Percentiles rank a stretch among this genome's conserved stretches.
Evolutionary conservation across 495 filamentous ascomycete genomes (phyloP).

Genomic region (Neurospora sp.): DNA sequence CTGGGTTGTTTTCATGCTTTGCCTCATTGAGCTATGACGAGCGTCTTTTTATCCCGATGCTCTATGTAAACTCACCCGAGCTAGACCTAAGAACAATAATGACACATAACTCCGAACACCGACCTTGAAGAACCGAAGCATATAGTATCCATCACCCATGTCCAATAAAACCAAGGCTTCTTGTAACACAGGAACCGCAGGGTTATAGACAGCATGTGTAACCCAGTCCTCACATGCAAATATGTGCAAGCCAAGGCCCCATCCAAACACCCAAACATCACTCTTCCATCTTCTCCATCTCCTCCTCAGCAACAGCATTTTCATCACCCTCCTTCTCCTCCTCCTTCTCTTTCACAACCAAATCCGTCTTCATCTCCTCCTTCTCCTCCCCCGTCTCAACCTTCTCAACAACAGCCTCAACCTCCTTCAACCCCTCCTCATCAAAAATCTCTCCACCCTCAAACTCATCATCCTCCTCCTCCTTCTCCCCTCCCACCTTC

Average conservation of each 20-base stretch:
- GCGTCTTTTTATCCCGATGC: background rate
- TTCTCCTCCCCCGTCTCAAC: background rate
- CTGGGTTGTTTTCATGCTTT: background rate
- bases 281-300: background rate
- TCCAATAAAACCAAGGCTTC: background rate
- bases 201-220: background rate
- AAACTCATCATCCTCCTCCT: slow-evolving; percentile 8
- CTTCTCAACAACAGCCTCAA: slow-evolving; percentile 6
- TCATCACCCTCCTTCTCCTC: background rate
- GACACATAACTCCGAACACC: background rate
- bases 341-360: background rate
- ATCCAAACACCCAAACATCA: background rate
- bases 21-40: background rate
- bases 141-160: background rate
- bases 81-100: background rate
- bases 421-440: slow-evolving; percentile 11
- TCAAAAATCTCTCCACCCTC: slow-evolving; percentile 11
- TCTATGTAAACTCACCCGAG: background rate
- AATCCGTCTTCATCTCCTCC: slow-evolving; percentile 1
- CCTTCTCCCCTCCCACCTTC: slow-evolving; percentile 1
- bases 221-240: background rate
- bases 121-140: background rate
- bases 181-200: background rate
- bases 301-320: slow-evolving; percentile 1
- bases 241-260: background rate